These are phyloP conservation scores for Coniella vitis DNA, from an alignment of 2,329 filamentous ascomycete species.

Conservation along the genomic window DNA sequence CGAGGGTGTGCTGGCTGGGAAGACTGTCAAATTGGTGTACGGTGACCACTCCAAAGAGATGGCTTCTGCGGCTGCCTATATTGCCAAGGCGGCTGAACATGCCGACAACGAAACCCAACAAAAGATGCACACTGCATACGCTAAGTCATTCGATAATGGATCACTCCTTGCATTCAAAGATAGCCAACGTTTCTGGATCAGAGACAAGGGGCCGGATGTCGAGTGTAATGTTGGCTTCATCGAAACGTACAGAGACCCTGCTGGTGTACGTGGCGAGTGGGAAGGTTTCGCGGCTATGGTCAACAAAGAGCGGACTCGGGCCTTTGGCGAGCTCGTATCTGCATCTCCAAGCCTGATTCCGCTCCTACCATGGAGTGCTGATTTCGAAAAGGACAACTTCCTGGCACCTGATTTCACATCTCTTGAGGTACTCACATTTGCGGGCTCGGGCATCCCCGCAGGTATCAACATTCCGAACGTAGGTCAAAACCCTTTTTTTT, in stretches of 20 bases:
- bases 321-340: conserved; percentile 79
- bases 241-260: conserved; percentile 78
- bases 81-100: conserved; percentile 61
- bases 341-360: conserved; percentile 79
- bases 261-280: conserved; percentile 76
- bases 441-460: conserved; percentile 59
- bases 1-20: conserved; percentile 55
- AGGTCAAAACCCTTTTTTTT: not conserved
- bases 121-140: conserved; percentile 68
- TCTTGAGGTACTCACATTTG: conserved; percentile 82
- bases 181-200: conserved; percentile 74
- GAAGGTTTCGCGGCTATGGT: conserved; percentile 79
- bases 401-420: conserved; percentile 93
- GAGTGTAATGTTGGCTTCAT: conserved; percentile 81
- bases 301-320: conserved; percentile 82
- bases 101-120: conserved; percentile 68
- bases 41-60: conserved; percentile 71
- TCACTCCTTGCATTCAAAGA: conserved; percentile 75
- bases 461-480: conserved; percentile 61
- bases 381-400: conserved; percentile 96
- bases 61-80: conserved; percentile 58
- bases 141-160: conserved; percentile 66
- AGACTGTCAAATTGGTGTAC: conserved; percentile 64
- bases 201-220: conserved; percentile 72
- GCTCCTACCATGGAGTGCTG: conserved; percentile 76